Evolutionary conservation across 2,329 filamentous ascomycete genomes (phyloP).

Genomic region (Fusarium euwallaceae): DNA sequence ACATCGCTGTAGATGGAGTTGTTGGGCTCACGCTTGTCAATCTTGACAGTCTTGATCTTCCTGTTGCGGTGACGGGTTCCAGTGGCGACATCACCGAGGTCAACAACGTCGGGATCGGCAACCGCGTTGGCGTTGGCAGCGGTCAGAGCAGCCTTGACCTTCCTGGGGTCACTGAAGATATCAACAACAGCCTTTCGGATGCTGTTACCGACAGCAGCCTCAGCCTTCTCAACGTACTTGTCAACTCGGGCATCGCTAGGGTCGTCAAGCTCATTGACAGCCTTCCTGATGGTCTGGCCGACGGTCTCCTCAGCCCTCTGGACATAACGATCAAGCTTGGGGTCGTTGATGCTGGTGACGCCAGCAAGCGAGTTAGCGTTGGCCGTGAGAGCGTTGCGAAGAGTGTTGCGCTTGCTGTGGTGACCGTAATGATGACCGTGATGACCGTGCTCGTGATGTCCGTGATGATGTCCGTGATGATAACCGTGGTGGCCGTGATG

Average conservation of each 20-base stretch:
- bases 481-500: background rate
- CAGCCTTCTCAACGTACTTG: slow-evolving; percentile 7
- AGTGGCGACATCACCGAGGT: background rate
- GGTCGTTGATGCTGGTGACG: background rate
- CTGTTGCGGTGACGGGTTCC: background rate
- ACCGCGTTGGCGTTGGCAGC: background rate
- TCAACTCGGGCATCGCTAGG: background rate
- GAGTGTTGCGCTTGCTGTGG: background rate
- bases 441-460: background rate
- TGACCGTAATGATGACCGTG: background rate
- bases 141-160: background rate
- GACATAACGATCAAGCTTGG: background rate
- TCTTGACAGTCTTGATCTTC: slow-evolving; percentile 9
- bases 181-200: slow-evolving; percentile 21
- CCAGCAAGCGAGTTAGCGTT: background rate
- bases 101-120: background rate
- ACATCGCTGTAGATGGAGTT: slow-evolving; percentile 15
- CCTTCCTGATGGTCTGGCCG: slow-evolving; percentile 15
- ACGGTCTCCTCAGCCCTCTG: slow-evolving; percentile 4
- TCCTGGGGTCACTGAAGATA: slow-evolving; percentile 9
- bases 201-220: slow-evolving; percentile 11
- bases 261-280: slow-evolving; percentile 8
- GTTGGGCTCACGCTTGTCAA: slow-evolving; percentile 7
- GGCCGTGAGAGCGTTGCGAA: background rate
- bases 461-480: slow-evolving; percentile 2